Evolutionary conservation across 139 green algal species (phyloP).

Genomic region (Yamagishiella unicocca): DNA sequence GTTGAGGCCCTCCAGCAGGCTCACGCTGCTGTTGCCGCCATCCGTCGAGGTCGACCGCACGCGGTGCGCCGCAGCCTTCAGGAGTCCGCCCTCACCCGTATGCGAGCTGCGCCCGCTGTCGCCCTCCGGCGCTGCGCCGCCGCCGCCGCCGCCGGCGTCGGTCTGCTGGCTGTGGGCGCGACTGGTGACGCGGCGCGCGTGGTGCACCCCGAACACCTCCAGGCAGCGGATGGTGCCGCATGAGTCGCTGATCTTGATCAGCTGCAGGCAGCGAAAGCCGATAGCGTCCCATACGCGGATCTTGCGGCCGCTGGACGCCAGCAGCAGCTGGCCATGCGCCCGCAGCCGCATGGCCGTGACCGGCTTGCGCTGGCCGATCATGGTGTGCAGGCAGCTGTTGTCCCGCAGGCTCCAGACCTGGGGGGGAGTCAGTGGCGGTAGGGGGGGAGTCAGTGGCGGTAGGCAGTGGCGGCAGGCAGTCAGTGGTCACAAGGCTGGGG

Average conservation of each 20-base stretch:
- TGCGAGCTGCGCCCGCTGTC: conserved; percentile 9
- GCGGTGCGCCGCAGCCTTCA: no score
- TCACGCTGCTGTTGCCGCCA: conserved; percentile 3
- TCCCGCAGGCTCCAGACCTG: conserved; percentile 81
- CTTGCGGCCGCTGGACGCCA: conserved; percentile 74
- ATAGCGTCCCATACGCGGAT: conserved; percentile 84
- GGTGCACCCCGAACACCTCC: conserved; percentile 41
- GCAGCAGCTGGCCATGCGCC: conserved; percentile 63
- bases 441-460: no score
- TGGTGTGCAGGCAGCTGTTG: conserved; percentile 52
- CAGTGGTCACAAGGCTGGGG: no score
- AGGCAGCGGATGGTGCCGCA: conserved; percentile 64
- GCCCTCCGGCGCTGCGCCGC: not conserved
- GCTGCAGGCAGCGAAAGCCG: conserved; percentile 58
- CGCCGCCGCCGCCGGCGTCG: not conserved
- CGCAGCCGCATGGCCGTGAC: conserved; percentile 74
- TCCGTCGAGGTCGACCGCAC: not conserved
- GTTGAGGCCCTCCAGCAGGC: not conserved
- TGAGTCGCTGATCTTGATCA: conserved; percentile 55
- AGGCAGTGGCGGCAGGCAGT: no score
- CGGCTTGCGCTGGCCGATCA: conserved; percentile 77
- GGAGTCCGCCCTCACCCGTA: not conserved
- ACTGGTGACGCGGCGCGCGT: not conserved
- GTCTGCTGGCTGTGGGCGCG: not conserved
- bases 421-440: not conserved